phyloP scores from a whole-genome alignment of 176 grass and related monocot species.

The Cocos nucifera region DNA sequence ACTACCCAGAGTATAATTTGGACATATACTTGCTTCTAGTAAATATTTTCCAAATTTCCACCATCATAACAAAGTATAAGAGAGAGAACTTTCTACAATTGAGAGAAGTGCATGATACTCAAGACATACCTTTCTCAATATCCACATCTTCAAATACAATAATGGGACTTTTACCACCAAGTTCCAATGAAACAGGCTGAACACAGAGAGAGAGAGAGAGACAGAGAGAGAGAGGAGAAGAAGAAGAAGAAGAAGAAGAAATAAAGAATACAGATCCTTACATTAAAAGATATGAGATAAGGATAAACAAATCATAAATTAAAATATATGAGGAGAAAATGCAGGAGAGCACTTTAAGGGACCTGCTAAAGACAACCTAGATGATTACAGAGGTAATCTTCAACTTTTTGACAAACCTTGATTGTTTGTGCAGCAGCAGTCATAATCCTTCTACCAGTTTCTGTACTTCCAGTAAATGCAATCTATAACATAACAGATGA shows the following conservation, averaged over 20 bases:
- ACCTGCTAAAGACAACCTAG: too few relatives aligned
- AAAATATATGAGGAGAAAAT: background rate
- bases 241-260: background rate
- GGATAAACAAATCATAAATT: conserved; percentile 5
- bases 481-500: conserved; percentile 47
- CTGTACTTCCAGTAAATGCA: conserved; percentile 85
- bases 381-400: too few relatives aligned
- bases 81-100: too few relatives aligned
- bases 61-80: too few relatives aligned
- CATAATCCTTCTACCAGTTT: conserved; percentile 93
- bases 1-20: too few relatives aligned
- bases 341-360: background rate
- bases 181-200: conserved; percentile 94
- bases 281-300: conserved; percentile 4
- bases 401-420: conserved; percentile 49
- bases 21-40: too few relatives aligned
- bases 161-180: conserved; percentile 98
- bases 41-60: too few relatives aligned
- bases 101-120: background rate
- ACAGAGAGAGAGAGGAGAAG: too few relatives aligned
- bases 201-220: conserved; percentile 23
- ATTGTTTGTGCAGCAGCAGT: conserved; percentile 63
- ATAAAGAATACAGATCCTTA: background rate
- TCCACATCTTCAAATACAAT: conserved; percentile 98
- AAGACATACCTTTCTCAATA: conserved; percentile 69